These are phyloP conservation scores for Clitoria ternatea DNA, from an alignment of 306 rosid genomes.

Conservation along the genomic window DNA sequence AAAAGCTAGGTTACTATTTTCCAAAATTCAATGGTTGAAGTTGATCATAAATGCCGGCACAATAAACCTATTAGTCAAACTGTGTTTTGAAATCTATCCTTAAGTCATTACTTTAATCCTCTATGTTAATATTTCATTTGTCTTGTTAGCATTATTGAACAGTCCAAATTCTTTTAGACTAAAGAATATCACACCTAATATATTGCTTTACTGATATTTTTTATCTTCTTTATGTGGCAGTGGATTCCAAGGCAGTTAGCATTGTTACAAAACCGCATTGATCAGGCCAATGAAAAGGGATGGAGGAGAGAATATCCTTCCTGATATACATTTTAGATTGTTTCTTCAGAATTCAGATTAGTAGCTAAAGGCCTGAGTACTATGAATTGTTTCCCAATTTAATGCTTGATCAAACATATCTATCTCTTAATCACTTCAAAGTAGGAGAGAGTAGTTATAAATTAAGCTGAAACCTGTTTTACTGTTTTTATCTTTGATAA, in stretches of 20 bases:
- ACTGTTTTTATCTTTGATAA: neutral
- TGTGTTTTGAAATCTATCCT: constrained; percentile 20
- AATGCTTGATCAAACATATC: constrained; percentile 18
- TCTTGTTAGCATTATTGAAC: constrained; percentile 4
- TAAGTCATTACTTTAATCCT: neutral
- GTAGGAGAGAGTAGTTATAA: neutral
- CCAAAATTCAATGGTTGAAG: neutral
- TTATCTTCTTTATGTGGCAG: constrained; percentile 35
- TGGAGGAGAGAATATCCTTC: constrained; percentile 93
- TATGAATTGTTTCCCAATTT: constrained; percentile 7
- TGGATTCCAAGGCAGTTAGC: constrained; percentile 66
- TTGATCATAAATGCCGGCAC: neutral
- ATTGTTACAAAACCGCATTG: constrained; percentile 57
- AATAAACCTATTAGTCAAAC: neutral
- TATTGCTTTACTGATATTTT: constrained; percentile 18
- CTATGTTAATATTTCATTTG: neutral
- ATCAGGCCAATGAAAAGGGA: constrained; percentile 86
- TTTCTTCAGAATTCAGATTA: neutral
- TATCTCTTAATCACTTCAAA: neutral
- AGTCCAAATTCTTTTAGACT: neutral
- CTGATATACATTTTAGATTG: constrained; percentile 6
- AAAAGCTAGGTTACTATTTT: neutral
- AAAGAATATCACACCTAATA: neutral
- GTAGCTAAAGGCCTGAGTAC: constrained; percentile 2
- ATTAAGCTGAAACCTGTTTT: neutral